Evolutionary conservation across 495 filamentous ascomycete species (phyloP).

Genomic region (Elasticomyces elasticus): DNA sequence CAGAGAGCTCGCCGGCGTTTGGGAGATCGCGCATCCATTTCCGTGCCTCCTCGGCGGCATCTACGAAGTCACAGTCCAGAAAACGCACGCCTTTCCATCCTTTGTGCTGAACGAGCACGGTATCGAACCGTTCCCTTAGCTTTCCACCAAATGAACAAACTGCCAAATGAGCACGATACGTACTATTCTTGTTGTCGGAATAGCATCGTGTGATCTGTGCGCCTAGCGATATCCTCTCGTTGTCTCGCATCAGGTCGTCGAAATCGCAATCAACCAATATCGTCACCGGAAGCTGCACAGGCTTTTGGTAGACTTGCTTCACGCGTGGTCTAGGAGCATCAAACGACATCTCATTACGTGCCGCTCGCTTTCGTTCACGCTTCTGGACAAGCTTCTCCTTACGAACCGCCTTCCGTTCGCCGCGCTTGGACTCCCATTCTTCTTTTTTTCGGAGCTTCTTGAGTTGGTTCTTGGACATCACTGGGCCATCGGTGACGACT

Average conservation of each 20-base stretch:
- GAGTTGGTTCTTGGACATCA: constrained; percentile 66
- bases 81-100: constrained; percentile 72
- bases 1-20: constrained; percentile 44
- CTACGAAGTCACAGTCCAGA: constrained; percentile 56
- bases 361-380: constrained; percentile 47
- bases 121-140: constrained; percentile 72
- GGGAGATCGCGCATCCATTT: constrained; percentile 45
- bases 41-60: constrained; percentile 50
- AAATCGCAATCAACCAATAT: constrained; percentile 87
- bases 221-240: constrained; percentile 71
- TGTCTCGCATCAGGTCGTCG: constrained; percentile 74
- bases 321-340: not conserved
- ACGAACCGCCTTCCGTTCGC: constrained; percentile 57
- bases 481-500: constrained; percentile 30
- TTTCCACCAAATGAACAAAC: constrained; percentile 67
- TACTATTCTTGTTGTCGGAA: constrained; percentile 65
- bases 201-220: constrained; percentile 79
- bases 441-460: constrained; percentile 61
- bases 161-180: constrained; percentile 56
- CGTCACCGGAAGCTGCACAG: constrained; percentile 56
- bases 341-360: constrained; percentile 15
- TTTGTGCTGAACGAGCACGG: constrained; percentile 54
- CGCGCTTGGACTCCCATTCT: constrained; percentile 57
- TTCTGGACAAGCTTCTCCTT: constrained; percentile 60
- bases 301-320: constrained; percentile 9